Conservation (phyloP, 768 basidiomycete genomes). For the Mycena rebaudengoi region DNA sequence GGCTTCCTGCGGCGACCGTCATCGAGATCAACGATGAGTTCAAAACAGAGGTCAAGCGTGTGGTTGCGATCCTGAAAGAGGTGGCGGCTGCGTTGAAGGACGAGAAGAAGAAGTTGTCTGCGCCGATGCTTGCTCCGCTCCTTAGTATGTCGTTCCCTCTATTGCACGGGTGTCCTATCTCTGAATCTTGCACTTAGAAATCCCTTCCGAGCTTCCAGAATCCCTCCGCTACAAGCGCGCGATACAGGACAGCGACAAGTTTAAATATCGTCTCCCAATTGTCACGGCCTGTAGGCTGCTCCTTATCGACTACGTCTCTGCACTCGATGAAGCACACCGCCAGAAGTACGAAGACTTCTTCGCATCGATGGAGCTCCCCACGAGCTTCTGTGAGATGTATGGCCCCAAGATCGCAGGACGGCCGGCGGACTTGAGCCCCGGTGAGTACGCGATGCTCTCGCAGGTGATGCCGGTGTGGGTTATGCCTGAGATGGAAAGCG, state of each 20-base stretch:
- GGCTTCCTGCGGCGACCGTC: conserved; percentile 11
- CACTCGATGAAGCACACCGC: conserved; percentile 8
- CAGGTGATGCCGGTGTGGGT: conserved; percentile 14
- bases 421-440: conserved; percentile 21
- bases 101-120: conserved; percentile 12
- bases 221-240: conserved; percentile 5
- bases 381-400: conserved; percentile 16
- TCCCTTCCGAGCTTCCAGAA: conserved; percentile 10
- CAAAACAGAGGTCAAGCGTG: conserved; percentile 9
- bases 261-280: conserved; percentile 17
- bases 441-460: conserved; percentile 16
- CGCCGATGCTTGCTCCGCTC: conserved; percentile 14
- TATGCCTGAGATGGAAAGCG: conserved; percentile 2
- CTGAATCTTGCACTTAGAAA: conserved; percentile 16
- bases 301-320: conserved; percentile 15
- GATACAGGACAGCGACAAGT: conserved; percentile 16
- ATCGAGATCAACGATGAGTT: conserved; percentile 20
- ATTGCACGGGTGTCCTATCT: conserved; percentile 4
- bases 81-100: conserved; percentile 14
- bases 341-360: conserved; percentile 11
- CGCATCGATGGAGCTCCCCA: conserved; percentile 5
- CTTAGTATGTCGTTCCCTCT: conserved; percentile 9
- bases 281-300: conserved; percentile 17
- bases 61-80: conserved; percentile 14
- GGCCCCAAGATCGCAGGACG: conserved; percentile 20